Evolutionary conservation across 768 basidiomycete species (phyloP), one percentile per base, ranked within the genome.

Genomic region (Panaeolus cyanescens): DNA sequence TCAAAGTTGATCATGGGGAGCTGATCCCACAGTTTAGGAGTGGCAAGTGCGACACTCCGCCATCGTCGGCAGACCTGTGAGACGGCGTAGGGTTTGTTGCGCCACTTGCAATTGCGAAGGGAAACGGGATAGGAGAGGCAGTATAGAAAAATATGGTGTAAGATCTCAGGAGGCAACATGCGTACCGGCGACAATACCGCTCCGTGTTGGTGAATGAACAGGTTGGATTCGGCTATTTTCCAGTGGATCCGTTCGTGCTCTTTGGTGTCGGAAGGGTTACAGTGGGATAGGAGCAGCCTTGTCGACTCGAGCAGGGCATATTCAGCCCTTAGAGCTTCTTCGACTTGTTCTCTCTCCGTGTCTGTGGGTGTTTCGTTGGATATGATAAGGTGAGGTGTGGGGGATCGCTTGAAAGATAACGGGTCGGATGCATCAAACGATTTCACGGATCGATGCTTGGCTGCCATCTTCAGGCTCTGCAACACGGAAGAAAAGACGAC

Each of bases 281-380:
- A 50, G 12, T 54, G 57, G 37, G 60, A 39, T n/a, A 30, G n/a
- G 5, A 34, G 42, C 20, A 62, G 55, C 13, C 63, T 66, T 19
- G 59, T 58, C 37, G 59, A 54, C 31, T 56, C 31, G 28, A 39
- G 22, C 30, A 53, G 54, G 20, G 32, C 60, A 57, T 34, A 54
- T 17, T 55, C 62, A 30, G 33, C 54, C 45, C 33, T 58, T 22
- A 72, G 62, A 3, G 64, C 67, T 20, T 54, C 45, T 15, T 55
- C 36, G 36, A 69, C 57, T 17, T 64, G 59, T 15, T 33, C 39
- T 17, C 33, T 54, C 53, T 72, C 69, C 2, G 17, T n/a, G 2
- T 68, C 63, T 9, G 62, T 62, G 10, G 70, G 65, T 15, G 65
- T 61, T n/a, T 32, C 32, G 55, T 72, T 70, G 13, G 63, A 67